Conservation (phyloP, 331 rosid genomes). For the Pyrus hybrid region DNA sequence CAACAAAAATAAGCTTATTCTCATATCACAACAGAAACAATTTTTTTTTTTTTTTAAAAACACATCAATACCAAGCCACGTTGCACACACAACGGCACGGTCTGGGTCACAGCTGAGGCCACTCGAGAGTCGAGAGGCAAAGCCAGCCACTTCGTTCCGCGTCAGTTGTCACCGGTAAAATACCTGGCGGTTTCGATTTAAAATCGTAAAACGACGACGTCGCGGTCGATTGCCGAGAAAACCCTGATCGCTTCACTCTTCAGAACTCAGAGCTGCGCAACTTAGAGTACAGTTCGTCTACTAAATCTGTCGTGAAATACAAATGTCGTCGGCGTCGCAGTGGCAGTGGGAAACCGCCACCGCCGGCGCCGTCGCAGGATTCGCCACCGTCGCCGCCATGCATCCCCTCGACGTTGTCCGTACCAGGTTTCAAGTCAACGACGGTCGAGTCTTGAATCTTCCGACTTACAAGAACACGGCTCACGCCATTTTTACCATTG, state of each 20-base stretch:
- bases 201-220: background rate
- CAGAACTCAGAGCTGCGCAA: background rate
- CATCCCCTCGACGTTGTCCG: constrained; percentile 96
- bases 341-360: constrained; percentile 89
- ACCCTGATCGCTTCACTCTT: background rate
- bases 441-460: constrained; percentile 61
- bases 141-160: background rate
- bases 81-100: background rate
- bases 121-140: background rate
- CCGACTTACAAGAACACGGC: constrained; percentile 77
- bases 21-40: no score
- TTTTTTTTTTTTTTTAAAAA: no score
- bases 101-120: background rate
- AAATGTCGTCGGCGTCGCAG: constrained; percentile 11
- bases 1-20: no score
- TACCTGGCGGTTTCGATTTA: background rate
- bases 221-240: background rate
- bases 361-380: constrained; percentile 82
- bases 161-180: background rate
- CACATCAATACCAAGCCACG: no score
- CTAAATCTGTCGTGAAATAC: background rate
- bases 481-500: constrained; percentile 71
- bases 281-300: no score
- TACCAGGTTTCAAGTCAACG: constrained; percentile 91
- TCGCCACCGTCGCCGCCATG: constrained; percentile 70